Evolutionary conservation across 441 rosid species (phyloP).

Genomic region (Lepidium campestre): DNA sequence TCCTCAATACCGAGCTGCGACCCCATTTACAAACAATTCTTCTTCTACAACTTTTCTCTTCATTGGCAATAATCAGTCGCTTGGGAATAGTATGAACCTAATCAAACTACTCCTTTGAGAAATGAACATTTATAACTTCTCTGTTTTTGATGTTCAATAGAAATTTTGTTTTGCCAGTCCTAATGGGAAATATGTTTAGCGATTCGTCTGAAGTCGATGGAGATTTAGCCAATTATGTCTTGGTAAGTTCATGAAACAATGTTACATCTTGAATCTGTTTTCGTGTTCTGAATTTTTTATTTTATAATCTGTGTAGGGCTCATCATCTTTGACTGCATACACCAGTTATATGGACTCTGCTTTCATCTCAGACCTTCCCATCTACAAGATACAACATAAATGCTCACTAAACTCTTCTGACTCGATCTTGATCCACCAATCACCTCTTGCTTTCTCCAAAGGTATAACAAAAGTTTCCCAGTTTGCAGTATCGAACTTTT

Average conservation of each 20-base stretch:
- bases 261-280: neutral
- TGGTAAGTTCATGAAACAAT: slow-evolving; percentile 39
- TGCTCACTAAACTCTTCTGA: slow-evolving; percentile 48
- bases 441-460: slow-evolving; percentile 29
- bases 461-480: slow-evolving; percentile 33
- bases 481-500: neutral
- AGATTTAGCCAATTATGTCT: slow-evolving; percentile 39
- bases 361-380: slow-evolving; percentile 42
- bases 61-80: slow-evolving; percentile 63
- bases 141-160: neutral
- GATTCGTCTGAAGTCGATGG: slow-evolving; percentile 35
- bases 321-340: slow-evolving; percentile 38
- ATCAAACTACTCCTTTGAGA: neutral
- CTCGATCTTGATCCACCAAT: slow-evolving; percentile 25
- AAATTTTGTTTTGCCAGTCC: slow-evolving; percentile 32
- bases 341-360: slow-evolving; percentile 59
- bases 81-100: slow-evolving; percentile 58
- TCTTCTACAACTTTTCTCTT: slow-evolving; percentile 64
- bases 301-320: slow-evolving; percentile 44
- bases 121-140: neutral
- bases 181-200: slow-evolving; percentile 44
- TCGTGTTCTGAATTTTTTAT: neutral
- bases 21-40: slow-evolving; percentile 29
- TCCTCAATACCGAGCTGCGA: slow-evolving; percentile 61
- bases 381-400: slow-evolving; percentile 52